Conservation (phyloP, 164 flowering plant species). For the Euptelea pleiosperma region DNA sequence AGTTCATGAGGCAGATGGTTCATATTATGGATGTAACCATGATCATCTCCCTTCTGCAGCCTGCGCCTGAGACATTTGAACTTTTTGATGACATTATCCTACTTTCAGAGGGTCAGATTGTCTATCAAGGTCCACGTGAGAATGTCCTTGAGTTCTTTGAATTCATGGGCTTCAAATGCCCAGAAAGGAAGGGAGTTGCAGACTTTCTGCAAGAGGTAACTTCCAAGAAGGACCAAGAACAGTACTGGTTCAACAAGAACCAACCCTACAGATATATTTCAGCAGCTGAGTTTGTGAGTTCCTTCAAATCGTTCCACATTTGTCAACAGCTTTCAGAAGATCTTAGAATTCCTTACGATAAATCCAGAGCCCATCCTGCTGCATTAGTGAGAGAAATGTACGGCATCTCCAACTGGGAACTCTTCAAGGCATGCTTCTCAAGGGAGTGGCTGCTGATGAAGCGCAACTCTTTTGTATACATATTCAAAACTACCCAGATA, state of each 20-base stretch:
- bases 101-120: slow-evolving; percentile 52
- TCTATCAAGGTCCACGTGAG: slow-evolving; percentile 47
- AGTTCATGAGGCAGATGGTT: slow-evolving; percentile 57
- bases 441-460: slow-evolving; percentile 57
- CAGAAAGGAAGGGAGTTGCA: slow-evolving; percentile 59
- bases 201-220: slow-evolving; percentile 69
- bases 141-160: slow-evolving; percentile 53
- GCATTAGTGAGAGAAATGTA: slow-evolving; percentile 63
- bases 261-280: slow-evolving; percentile 47
- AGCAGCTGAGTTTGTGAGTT: slow-evolving; percentile 42
- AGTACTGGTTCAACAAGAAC: slow-evolving; percentile 40
- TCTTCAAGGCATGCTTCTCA: slow-evolving; percentile 67
- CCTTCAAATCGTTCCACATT: slow-evolving; percentile 48
- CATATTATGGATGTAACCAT: slow-evolving; percentile 57
- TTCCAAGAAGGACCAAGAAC: slow-evolving; percentile 42
- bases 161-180: slow-evolving; percentile 54
- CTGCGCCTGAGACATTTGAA: slow-evolving; percentile 63
- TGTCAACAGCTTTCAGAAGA: slow-evolving; percentile 46
- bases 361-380: slow-evolving; percentile 48
- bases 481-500: slow-evolving; percentile 67
- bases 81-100: slow-evolving; percentile 64
- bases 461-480: slow-evolving; percentile 36
- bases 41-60: slow-evolving; percentile 64
- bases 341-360: slow-evolving; percentile 57
- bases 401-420: slow-evolving; percentile 61